Percentiles rank a stretch among this genome's conserved stretches.
Conservation (phyloP, 1,139 yeast species). For the Pichia inconspicua region DNA sequence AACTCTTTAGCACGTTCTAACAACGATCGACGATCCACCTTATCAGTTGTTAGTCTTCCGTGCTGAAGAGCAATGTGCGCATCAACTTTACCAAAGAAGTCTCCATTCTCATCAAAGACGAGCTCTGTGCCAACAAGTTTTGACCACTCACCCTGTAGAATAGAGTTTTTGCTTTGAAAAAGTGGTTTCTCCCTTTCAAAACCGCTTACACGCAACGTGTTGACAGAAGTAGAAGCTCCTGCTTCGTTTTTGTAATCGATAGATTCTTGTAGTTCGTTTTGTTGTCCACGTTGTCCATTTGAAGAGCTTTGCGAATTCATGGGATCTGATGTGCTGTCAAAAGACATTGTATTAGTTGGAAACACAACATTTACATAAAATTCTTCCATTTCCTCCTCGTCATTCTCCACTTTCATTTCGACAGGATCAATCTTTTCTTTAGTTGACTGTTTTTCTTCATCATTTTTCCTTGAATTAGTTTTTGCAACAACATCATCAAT, state of each 20-base stretch:
- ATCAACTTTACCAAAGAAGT: conserved; percentile 32
- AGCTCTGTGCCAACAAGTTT: conserved; percentile 79
- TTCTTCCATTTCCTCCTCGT: conserved; percentile 20
- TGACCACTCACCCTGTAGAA: conserved; percentile 75
- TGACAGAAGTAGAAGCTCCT: conserved; percentile 26
- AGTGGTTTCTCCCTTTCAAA: conserved; percentile 45
- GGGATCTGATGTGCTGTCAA: conserved; percentile 9
- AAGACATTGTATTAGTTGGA: conserved; percentile 24
- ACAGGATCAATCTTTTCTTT: background rate
- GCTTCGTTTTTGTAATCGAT: conserved; percentile 13
- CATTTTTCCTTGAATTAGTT: conserved; percentile 2
- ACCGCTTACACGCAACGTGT: conserved; percentile 42
- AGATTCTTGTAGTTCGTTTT: conserved; percentile 16
- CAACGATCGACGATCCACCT: conserved; percentile 18
- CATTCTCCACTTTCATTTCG: conserved; percentile 1
- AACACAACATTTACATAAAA: conserved; percentile 40
- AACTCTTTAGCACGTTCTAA: conserved; percentile 18
- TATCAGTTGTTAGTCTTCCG: conserved; percentile 22
- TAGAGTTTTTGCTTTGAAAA: conserved; percentile 43
- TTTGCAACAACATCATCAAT: conserved; percentile 5
- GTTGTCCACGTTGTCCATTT: background rate
- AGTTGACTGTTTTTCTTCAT: background rate
- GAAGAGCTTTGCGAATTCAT: conserved; percentile 2
- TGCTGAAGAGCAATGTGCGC: conserved; percentile 25
- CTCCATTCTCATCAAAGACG: conserved; percentile 51